phyloP scores from a whole-genome alignment of 805 yeast genomes.

The Scheffersomyces ergatensis region DNA sequence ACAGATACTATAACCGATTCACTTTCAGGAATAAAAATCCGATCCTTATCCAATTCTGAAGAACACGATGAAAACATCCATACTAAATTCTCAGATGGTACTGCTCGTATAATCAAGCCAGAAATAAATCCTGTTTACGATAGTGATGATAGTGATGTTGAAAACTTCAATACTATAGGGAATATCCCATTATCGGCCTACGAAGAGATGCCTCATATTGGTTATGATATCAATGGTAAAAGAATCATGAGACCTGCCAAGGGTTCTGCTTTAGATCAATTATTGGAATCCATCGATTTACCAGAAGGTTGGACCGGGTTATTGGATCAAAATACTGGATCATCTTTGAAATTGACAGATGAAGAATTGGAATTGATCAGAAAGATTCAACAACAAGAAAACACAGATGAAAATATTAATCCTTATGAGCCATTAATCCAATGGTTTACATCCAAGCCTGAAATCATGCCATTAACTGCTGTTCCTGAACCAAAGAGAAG shows the following conservation, averaged over 20 bases:
- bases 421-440: slow-evolving; percentile 94
- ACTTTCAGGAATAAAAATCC: slow-evolving; percentile 52
- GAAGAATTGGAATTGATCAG: slow-evolving; percentile 89
- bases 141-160: slow-evolving; percentile 88
- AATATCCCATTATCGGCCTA: slow-evolving; percentile 90
- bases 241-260: slow-evolving; percentile 98
- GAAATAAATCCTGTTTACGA: slow-evolving; percentile 95
- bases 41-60: slow-evolving; percentile 37
- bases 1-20: slow-evolving; percentile 54
- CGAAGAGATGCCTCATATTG: slow-evolving; percentile 96
- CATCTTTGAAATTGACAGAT: slow-evolving; percentile 71
- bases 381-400: slow-evolving; percentile 81
- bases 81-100: slow-evolving; percentile 73
- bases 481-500: slow-evolving; percentile 97
- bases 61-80: slow-evolving; percentile 31
- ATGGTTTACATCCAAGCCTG: slow-evolving; percentile 87
- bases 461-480: slow-evolving; percentile 88
- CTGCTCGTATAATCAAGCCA: slow-evolving; percentile 73
- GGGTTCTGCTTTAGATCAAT: slow-evolving; percentile 89
- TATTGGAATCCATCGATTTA: slow-evolving; percentile 85
- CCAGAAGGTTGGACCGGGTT: slow-evolving; percentile 99
- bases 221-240: slow-evolving; percentile 95
- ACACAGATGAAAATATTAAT: slow-evolving; percentile 73
- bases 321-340: slow-evolving; percentile 85
- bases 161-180: slow-evolving; percentile 82